Evolutionary conservation across 2,329 filamentous ascomycete genomes (phyloP), one percentile per base, ranked within the genome.

Genomic region (Penicillium sp.): DNA sequence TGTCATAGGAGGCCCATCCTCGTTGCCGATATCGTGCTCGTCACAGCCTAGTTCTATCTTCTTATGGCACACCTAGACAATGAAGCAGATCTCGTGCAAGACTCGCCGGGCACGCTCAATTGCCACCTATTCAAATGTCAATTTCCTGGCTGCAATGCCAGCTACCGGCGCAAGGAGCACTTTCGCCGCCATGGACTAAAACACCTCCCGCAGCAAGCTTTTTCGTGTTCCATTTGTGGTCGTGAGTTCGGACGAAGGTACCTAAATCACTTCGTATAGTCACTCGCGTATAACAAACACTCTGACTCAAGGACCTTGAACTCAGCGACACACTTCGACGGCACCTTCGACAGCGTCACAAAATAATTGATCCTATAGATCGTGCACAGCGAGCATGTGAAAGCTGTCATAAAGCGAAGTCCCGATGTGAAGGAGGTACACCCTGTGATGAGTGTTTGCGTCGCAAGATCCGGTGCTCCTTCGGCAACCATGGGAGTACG

Each of bases 251-350:
- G 47, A 18, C 43, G 66, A 44, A 63, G 57, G 64, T 67, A 59
- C 18, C 18, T 14, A 36, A 2, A 18, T 8, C 7, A 16, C 13
- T 26, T 26, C 10, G 8, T 48, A n/a, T 2, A 46, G 10, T 30
- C 23, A 18, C 8, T 9, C n/a, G 39, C 18, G 3, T 11, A 18
- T 13, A 36, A 45, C 11, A n/a, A 13, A 5, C 13, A n/a, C 8
- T 40, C 46, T 58, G 41, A 53, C 23, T 19, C 29, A 30, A 3
- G 3, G 14, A 36, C 10, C 5, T 38, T 32, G 11, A 39, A 29
- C 13, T 10, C 23, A 69, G 67, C 54, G 67, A 68, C 41, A 67
- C 64, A 9, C 59, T 69, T 16, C 65, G 64, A n/a, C 65, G 65
- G 14, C 67, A 69, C 52, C 23, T 64, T 3, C 53, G 43, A 13